phyloP scores from a whole-genome alignment of 768 basidiomycete species.

The Plicaturopsis crispa region DNA sequence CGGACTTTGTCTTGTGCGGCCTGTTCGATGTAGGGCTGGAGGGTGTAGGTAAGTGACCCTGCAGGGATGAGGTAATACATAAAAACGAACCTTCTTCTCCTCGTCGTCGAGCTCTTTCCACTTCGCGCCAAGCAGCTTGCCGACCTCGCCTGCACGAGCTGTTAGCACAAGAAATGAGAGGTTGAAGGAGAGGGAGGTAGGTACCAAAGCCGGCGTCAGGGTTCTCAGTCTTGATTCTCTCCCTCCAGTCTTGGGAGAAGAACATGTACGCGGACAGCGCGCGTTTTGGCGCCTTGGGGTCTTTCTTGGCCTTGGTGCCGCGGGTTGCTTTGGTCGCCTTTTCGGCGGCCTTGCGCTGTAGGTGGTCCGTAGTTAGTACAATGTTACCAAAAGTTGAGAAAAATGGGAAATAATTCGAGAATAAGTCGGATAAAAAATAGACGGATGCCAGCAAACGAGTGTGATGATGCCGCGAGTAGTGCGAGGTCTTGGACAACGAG shows the following conservation, averaged over 20 bases:
- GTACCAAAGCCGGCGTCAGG: constrained; percentile 89
- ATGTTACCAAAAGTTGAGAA: no score
- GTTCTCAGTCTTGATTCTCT: constrained; percentile 93
- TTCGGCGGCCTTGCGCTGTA: constrained; percentile 68
- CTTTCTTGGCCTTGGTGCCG: constrained; percentile 56
- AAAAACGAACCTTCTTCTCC: constrained; percentile 76
- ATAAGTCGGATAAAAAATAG: constrained; percentile 8
- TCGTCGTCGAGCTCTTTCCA: constrained; percentile 93
- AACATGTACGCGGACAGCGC: constrained; percentile 98
- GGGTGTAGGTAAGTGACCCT: constrained; percentile 7
- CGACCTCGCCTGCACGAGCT: constrained; percentile 67
- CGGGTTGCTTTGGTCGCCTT: constrained; percentile 55
- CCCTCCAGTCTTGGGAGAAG: constrained; percentile 95
- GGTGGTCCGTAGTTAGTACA: neutral
- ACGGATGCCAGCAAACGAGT: constrained; percentile 2
- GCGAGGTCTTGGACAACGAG: neutral
- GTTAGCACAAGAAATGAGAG: constrained; percentile 6
- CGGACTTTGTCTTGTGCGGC: constrained; percentile 84
- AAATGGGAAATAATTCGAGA: neutral
- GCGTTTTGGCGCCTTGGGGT: constrained; percentile 83
- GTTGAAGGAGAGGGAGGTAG: constrained; percentile 12
- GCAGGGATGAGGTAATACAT: neutral
- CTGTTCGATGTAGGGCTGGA: constrained; percentile 80
- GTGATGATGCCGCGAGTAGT: no score
- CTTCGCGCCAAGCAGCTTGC: constrained; percentile 90